These are phyloP conservation scores for Ilyonectria sp. DNA, from an alignment of 2,329 filamentous ascomycete genomes.

Conservation along the genomic window DNA sequence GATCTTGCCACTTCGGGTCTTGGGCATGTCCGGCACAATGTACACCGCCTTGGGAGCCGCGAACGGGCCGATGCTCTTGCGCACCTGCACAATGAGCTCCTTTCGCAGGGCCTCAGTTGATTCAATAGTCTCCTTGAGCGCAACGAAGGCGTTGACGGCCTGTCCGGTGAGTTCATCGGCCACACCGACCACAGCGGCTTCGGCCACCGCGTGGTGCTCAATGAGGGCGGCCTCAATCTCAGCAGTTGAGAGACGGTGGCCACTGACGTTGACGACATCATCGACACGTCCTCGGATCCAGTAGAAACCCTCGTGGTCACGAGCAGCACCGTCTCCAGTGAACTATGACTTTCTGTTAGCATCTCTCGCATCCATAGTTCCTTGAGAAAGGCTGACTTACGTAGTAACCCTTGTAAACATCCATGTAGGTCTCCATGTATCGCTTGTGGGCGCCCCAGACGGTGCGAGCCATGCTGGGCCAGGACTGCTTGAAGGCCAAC, in stretches of 20 bases:
- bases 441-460: conserved; percentile 98
- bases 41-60: conserved; percentile 95
- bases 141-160: conserved; percentile 96
- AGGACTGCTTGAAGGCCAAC: conserved; percentile 95
- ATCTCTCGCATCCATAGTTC: neutral
- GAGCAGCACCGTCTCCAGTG: conserved; percentile 93
- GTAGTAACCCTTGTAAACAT: conserved; percentile 98
- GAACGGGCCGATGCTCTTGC: conserved; percentile 97
- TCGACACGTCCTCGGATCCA: conserved; percentile 99
- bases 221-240: conserved; percentile 98
- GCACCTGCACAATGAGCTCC: conserved; percentile 93
- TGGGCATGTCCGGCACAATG: conserved; percentile 93
- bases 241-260: conserved; percentile 94
- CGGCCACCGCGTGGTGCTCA: conserved; percentile 90
- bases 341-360: conserved; percentile 67
- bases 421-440: conserved; percentile 98
- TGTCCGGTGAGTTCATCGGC: conserved; percentile 95
- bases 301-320: conserved; percentile 99
- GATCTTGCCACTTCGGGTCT: conserved; percentile 98
- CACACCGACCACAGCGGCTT: conserved; percentile 95
- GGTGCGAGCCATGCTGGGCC: conserved; percentile 98
- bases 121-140: conserved; percentile 89
- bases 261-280: conserved; percentile 98
- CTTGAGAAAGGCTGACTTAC: conserved; percentile 67
- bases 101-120: conserved; percentile 86